Evolutionary conservation across 2,329 filamentous ascomycete genomes (phyloP), one percentile per base, ranked within the genome.

Genomic region (Sporothrix schenckii): DNA sequence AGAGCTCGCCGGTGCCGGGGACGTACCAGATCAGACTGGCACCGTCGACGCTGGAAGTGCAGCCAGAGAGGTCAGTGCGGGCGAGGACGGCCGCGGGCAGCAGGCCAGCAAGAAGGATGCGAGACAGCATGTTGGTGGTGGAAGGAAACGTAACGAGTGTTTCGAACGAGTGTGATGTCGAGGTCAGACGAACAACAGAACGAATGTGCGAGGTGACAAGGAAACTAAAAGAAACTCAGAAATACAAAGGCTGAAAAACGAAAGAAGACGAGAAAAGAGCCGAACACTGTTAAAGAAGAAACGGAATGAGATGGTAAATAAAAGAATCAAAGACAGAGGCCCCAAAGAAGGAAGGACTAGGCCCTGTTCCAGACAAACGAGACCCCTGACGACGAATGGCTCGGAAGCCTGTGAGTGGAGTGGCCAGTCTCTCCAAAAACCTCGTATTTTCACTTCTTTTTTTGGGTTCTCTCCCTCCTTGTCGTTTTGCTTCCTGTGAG

Each of bases 1-100:
- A 91, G 76, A 91, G 81, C 80, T 91, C 88, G 76, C 88, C 87
- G 21, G 85, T 87, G 74, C 80, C 87, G 1, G 88, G 88, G 68
- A 89, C 84, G 78, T 87, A 90, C 82, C 83, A 91, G 75, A 88
- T 78, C 61, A 84, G 72, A 69, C 82, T 84, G 56, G 82, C 81
- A 61, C 79, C 80, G 73, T 78, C 78, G 67, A 81, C 77, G 19
- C 77, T 79, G 3, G 79, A 80, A 13, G 80, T 81, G 79, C 84
- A 86, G 75, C 83, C 85, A 0, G 49, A 69, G 53, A 84, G 74
- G 74, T 85, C 82, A 47, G 84, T 86, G 73, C 76, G 81, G 60
- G 82, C 84, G 21, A 80, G 72, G 9, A 67, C 71, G 21, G 54
- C 58, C 19, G 66, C 54, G 49, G 70, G 50, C 60, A 72, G 70